Evolutionary conservation across 225 moss, liverwort and hornwort species (phyloP), one percentile per base, ranked within the genome.

Genomic region (Lunularia cruciata): DNA sequence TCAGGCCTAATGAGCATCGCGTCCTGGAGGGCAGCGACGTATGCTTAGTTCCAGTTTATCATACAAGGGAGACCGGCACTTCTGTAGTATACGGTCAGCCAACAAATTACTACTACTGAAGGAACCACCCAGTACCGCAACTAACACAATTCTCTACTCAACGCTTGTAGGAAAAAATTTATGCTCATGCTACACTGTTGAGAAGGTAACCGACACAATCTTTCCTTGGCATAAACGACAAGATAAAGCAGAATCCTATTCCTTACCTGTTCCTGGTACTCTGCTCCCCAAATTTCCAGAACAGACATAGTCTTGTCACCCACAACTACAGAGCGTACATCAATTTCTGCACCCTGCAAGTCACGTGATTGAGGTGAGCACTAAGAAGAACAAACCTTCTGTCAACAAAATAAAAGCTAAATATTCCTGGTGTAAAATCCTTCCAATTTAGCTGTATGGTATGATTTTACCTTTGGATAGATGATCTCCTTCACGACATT

Each of bases 401-500:
- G 8, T 39, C n/a, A 40, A 13, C 22, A 2, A 25, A 6, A 26
- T 37, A 35, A 58, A 36, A 7, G 2, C 8, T 52, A 6, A 26
- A 26, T 9, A 26, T 25, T 20, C 16, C 19, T 34, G 33, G 34
- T n/a, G n/a, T n/a, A n/a, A n/a, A n/a, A n/a, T 6, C 16, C 4
- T 19, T 34, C 30, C n/a, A n/a, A 32, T 15, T 15, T 4, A 54
- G 27, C 5, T 4, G 0, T 27, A 33, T 7, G 36, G n/a, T 35
- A 58, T 58, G 61, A 22, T 37, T 38, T 73, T 80, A 98, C 96
- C 88, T 85, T 63, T 4, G 93, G 98, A 72, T 98, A 89, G 30
- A 98, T 98, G 10, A 98, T 98, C 69, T 98, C 98, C 77, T 98
- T 98, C 62, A 98, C 98, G 22, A 98, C 98, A 55, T 98, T 98